Evolutionary conservation across 176 grass and related monocot genomes (phyloP).

Genomic region (Pontederia crassipes): DNA sequence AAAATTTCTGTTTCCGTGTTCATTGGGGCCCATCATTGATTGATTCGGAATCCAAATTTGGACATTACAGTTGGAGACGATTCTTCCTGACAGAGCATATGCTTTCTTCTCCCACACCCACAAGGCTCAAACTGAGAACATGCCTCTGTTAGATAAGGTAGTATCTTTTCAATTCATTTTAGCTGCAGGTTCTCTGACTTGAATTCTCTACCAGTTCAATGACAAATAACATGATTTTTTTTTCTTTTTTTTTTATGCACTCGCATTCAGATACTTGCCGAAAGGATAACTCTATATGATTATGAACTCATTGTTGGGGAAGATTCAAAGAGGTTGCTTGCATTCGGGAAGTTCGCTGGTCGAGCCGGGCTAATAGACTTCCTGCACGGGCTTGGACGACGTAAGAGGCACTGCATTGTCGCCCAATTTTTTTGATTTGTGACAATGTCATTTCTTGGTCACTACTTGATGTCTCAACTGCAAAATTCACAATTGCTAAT

Average conservation of each 20-base stretch:
- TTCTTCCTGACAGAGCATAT: constrained; percentile 74
- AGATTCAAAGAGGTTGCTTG: constrained; percentile 61
- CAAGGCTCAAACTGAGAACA: constrained; percentile 91
- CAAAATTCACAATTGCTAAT: no score
- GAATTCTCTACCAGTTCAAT: no score
- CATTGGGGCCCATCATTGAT: not conserved
- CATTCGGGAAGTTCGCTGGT: constrained; percentile 94
- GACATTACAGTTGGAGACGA: constrained; percentile 57
- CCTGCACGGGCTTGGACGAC: constrained; percentile 74
- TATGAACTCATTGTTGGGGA: constrained; percentile 87
- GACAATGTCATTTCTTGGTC: no score
- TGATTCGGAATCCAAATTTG: constrained; percentile 6
- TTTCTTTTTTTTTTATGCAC: not conserved
- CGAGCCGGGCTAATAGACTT: constrained; percentile 96
- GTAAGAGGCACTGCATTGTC: constrained; percentile 36
- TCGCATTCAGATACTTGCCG: constrained; percentile 55
- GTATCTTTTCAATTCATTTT: not conserved
- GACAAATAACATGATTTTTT: not conserved
- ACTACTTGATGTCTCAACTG: no score
- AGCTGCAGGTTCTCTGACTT: no score
- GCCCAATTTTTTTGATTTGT: not conserved
- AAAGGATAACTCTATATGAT: constrained; percentile 79
- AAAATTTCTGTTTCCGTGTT: no score
- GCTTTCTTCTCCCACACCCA: constrained; percentile 93
- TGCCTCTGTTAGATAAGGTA: constrained; percentile 90